Evolutionary conservation across 192 early-diverging fungal genomes (phyloP).

Genomic region (Rhizophagus clarus): DNA sequence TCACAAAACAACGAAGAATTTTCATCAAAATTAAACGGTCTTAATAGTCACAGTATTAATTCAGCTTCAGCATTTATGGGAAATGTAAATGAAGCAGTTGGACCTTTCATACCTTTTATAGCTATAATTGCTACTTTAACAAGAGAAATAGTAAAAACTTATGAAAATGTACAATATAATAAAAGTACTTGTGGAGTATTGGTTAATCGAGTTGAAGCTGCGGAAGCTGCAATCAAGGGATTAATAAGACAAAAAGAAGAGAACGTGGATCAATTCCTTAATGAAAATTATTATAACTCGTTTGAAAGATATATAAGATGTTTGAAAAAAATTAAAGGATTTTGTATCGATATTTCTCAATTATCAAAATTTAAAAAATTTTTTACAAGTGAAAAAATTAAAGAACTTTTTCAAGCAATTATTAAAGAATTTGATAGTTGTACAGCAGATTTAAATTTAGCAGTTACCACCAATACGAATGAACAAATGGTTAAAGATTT

Average conservation of each 20-base stretch:
- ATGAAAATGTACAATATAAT: slow-evolving; percentile 28
- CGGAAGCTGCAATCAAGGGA: neutral
- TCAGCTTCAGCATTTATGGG: neutral
- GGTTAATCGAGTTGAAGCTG: neutral
- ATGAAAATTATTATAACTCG: neutral
- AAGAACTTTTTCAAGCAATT: neutral
- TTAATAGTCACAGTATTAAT: too few relatives aligned
- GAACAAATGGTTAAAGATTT: neutral
- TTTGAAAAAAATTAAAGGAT: slow-evolving; percentile 10
- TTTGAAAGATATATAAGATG: neutral
- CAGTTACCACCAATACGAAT: neutral
- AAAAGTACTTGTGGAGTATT: slow-evolving; percentile 22
- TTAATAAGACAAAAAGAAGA: slow-evolving; percentile 5
- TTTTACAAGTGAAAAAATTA: neutral
- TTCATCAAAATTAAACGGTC: too few relatives aligned
- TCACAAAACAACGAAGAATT: too few relatives aligned
- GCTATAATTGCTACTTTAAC: neutral
- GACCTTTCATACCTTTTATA: slow-evolving; percentile 14
- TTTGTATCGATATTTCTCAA: slow-evolving; percentile 6
- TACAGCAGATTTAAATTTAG: neutral
- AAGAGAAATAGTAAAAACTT: neutral
- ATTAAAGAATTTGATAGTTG: slow-evolving; percentile 11
- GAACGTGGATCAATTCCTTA: neutral
- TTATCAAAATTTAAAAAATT: slow-evolving; percentile 14
- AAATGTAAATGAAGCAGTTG: neutral